A percentile compares a stretch with the other conserved stretches of the same genome.
These are phyloP conservation scores for Jackrogersella multiformis DNA, from an alignment of 495 filamentous ascomycete genomes.

Conservation along the genomic window DNA sequence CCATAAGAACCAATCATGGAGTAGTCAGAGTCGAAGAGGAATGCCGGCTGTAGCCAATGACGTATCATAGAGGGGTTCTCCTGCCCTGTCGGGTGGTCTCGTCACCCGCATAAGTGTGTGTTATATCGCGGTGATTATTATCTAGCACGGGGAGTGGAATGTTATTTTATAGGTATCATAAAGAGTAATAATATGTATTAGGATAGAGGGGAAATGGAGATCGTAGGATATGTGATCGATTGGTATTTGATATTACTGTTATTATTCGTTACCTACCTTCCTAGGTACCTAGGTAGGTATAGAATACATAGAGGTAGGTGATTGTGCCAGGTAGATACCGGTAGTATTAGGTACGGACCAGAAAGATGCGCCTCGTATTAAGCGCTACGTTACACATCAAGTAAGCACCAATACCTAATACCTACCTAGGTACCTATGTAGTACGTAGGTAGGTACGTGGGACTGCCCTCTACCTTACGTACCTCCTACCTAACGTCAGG, in stretches of 20 bases:
- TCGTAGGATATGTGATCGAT: background rate
- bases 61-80: slow-evolving; percentile 31
- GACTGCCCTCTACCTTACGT: too few species aligned
- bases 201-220: slow-evolving; percentile 1
- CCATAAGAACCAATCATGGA: slow-evolving; percentile 34
- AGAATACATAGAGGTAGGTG: too few species aligned
- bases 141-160: background rate
- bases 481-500: slow-evolving; percentile 2
- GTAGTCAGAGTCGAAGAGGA: slow-evolving; percentile 19
- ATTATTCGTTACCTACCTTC: background rate
- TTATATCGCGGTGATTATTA: slow-evolving; percentile 15
- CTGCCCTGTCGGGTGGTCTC: slow-evolving; percentile 14
- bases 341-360: background rate
- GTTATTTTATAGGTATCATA: slow-evolving; percentile 1
- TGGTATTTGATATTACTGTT: background rate
- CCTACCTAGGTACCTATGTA: background rate
- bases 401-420: background rate
- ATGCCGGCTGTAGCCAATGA: slow-evolving; percentile 35
- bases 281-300: too few species aligned
- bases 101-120: slow-evolving; percentile 43
- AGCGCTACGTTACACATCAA: slow-evolving; percentile 33
- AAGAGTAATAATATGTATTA: background rate
- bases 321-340: too few species aligned
- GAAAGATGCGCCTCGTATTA: slow-evolving; percentile 20
- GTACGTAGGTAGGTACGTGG: too few species aligned